These are phyloP conservation scores for Cordyceps tenuipes DNA, from an alignment of 2,329 filamentous ascomycete genomes.

Conservation along the genomic window DNA sequence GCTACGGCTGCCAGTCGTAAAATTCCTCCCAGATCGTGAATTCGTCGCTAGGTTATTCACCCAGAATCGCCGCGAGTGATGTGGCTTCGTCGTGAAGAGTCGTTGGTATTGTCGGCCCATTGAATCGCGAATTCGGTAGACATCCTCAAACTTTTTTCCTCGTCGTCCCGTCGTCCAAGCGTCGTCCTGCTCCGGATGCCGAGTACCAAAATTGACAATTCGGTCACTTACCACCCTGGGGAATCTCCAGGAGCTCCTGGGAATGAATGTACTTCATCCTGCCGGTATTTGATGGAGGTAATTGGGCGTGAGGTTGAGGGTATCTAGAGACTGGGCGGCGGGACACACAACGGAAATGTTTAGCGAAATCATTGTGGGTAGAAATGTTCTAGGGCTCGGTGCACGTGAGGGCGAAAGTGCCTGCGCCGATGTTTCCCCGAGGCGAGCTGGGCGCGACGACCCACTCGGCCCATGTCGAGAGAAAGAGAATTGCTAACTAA, in stretches of 20 bases:
- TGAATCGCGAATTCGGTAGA: not conserved
- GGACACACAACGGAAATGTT: conserved; percentile 27
- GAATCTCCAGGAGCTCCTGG: conserved; percentile 89
- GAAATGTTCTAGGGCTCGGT: conserved; percentile 37
- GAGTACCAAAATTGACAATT: conserved; percentile 3
- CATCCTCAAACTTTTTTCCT: conserved; percentile 1
- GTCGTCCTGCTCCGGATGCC: conserved; percentile 8
- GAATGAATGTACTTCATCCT: conserved; percentile 99
- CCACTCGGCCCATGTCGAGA: conserved; percentile 6
- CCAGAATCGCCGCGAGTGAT: not conserved
- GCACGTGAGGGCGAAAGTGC: conserved; percentile 28
- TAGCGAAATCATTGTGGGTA: conserved; percentile 35
- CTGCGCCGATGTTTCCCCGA: conserved; percentile 19
- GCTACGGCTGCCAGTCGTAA: not conserved
- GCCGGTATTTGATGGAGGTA: conserved; percentile 44
- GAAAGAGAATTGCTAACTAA: not conserved
- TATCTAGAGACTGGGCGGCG: conserved; percentile 29
- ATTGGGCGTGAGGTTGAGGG: conserved; percentile 32
- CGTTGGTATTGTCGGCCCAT: not conserved
- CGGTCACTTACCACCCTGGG: conserved; percentile 80
- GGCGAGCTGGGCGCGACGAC: conserved; percentile 12
- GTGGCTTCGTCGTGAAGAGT: not conserved
- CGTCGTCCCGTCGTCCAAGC: not conserved
- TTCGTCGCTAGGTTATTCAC: not conserved
- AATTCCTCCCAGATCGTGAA: not conserved